Conservation (phyloP, 2,329 filamentous ascomycete genomes). For the Scedosporium apiospermum region DNA sequence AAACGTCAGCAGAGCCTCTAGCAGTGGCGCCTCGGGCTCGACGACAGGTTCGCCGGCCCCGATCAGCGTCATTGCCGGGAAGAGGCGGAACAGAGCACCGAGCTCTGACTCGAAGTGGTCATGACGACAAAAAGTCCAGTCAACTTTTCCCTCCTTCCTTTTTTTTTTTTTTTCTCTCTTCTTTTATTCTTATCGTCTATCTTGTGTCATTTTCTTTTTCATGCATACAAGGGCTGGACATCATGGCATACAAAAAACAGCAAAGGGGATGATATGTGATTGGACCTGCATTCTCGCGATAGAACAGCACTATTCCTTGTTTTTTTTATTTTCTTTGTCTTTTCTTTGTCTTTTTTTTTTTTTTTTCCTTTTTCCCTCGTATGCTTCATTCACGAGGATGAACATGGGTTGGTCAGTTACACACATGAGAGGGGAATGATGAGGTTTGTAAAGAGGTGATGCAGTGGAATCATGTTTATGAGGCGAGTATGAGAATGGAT, state of each 20-base stretch:
- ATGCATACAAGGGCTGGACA: neutral
- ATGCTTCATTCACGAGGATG: no score
- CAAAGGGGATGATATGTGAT: neutral
- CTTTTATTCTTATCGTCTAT: neutral
- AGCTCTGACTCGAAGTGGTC: constrained; percentile 6
- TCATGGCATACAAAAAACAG: neutral
- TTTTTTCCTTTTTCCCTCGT: no score
- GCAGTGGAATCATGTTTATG: no score
- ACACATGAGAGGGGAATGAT: no score
- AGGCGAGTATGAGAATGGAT: no score
- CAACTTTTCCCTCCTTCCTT: neutral
- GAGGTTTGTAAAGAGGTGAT: no score
- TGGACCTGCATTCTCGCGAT: neutral
- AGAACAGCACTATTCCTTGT: neutral
- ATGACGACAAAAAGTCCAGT: neutral
- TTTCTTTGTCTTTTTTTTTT: no score
- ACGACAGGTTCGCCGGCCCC: constrained; percentile 3
- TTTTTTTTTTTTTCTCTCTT: neutral
- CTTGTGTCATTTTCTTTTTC: neutral
- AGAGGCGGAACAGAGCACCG: constrained; percentile 5
- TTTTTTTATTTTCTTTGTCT: neutral
- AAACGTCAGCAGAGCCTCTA: constrained; percentile 15
- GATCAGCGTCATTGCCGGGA: constrained; percentile 1
- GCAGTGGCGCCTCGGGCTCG: constrained; percentile 4
- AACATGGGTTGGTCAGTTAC: no score